phyloP scores from a whole-genome alignment of 192 early-diverging fungal species.

The Paraglomus brasilianum region DNA sequence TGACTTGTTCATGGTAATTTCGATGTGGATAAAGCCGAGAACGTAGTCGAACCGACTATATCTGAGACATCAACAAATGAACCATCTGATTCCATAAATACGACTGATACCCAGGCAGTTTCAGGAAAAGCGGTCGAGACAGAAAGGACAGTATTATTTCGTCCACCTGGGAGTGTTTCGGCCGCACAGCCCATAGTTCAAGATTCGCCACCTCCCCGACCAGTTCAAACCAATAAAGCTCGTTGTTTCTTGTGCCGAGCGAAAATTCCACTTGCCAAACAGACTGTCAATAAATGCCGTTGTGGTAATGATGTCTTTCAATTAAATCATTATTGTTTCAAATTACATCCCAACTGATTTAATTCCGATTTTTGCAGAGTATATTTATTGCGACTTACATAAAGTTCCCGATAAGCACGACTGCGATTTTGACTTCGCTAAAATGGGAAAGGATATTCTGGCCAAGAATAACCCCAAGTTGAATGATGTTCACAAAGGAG shows the following conservation, averaged over 20 bases:
- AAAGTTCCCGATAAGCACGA: slow-evolving; percentile 69
- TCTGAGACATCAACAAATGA: neutral
- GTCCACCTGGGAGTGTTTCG: no score
- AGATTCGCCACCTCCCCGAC: slow-evolving; percentile 50
- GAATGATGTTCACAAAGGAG: slow-evolving; percentile 72
- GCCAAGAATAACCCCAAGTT: slow-evolving; percentile 75
- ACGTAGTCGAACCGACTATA: no score
- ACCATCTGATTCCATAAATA: neutral
- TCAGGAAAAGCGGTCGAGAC: no score
- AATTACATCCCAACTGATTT: neutral
- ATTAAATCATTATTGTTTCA: neutral
- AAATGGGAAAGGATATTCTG: slow-evolving; percentile 65
- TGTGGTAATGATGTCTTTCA: slow-evolving; percentile 47
- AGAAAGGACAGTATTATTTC: no score
- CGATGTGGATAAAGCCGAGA: neutral
- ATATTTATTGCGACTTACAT: slow-evolving; percentile 75
- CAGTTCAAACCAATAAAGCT: slow-evolving; percentile 64
- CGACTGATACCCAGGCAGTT: neutral
- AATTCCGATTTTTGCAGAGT: slow-evolving; percentile 39
- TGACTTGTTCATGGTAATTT: neutral
- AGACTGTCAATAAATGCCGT: slow-evolving; percentile 75
- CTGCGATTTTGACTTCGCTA: slow-evolving; percentile 78
- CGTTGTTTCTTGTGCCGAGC: slow-evolving; percentile 67
- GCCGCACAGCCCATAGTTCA: no score
- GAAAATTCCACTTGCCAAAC: slow-evolving; percentile 77